phyloP scores from a whole-genome alignment of 2,329 filamentous ascomycete genomes.

The Parafenestella ontariensis region DNA sequence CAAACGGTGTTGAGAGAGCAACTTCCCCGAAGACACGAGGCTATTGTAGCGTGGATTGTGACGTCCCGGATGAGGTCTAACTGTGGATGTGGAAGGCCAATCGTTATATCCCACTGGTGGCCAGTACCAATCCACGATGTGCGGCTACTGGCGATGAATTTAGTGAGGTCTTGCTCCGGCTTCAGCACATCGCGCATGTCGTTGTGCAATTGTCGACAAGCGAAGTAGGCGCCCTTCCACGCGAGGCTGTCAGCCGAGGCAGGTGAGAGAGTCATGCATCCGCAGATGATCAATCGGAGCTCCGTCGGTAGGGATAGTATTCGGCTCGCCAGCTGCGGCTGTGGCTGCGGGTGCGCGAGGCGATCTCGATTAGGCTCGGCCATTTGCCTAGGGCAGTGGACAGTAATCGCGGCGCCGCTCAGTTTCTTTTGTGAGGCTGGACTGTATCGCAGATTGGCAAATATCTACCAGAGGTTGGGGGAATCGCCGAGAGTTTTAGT shows the following conservation, averaged over 20 bases:
- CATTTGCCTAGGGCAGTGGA: too few species aligned
- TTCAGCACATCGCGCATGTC: conserved; percentile 1
- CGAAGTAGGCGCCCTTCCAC: conserved; percentile 1
- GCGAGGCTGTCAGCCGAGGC: background rate
- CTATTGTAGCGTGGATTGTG: background rate
- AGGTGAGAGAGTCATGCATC: conserved; percentile 7
- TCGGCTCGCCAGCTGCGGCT: background rate
- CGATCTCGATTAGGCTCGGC: too few species aligned
- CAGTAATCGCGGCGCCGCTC: too few species aligned
- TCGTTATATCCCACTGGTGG: background rate
- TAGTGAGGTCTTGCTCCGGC: background rate
- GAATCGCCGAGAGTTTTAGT: too few species aligned
- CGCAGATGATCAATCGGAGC: background rate
- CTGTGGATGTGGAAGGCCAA: background rate
- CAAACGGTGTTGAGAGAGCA: background rate
- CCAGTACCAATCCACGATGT: background rate
- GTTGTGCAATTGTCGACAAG: conserved; percentile 2
- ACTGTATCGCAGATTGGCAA: too few species aligned
- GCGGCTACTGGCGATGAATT: background rate
- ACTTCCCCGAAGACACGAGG: background rate
- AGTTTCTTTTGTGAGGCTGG: too few species aligned
- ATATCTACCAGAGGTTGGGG: too few species aligned
- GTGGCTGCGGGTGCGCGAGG: background rate
- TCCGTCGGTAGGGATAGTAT: background rate
- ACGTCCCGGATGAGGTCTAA: background rate